Evolutionary conservation across 2,329 filamentous ascomycete genomes (phyloP).

Genomic region (Ceratocystis colombiana): DNA sequence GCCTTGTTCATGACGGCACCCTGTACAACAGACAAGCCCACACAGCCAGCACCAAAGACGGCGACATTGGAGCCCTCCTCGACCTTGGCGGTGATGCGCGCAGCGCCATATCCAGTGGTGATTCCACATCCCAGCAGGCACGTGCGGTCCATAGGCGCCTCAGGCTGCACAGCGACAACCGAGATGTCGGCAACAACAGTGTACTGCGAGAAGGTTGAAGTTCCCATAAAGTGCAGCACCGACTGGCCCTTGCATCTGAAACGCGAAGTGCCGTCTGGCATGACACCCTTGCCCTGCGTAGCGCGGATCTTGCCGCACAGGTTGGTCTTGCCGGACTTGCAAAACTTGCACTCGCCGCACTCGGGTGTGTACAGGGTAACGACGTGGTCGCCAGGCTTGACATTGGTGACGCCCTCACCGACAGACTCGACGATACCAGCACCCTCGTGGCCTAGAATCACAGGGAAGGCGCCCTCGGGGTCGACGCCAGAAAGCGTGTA

Average conservation of each 20-base stretch:
- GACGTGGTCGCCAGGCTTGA: conserved; percentile 88
- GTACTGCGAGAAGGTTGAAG: conserved; percentile 97
- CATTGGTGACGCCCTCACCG: conserved; percentile 86
- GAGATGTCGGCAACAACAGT: conserved; percentile 98
- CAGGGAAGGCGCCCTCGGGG: conserved; percentile 86
- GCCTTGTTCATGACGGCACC: conserved; percentile 80
- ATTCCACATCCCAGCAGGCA: conserved; percentile 96
- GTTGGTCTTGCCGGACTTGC: conserved; percentile 98
- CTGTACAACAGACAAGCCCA: conserved; percentile 90
- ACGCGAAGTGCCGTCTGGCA: conserved; percentile 92
- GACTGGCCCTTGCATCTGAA: conserved; percentile 94
- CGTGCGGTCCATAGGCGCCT: conserved; percentile 90
- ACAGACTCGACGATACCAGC: conserved; percentile 88
- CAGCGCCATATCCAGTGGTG: conserved; percentile 95
- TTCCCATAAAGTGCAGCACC: conserved; percentile 97
- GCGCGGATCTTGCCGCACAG: conserved; percentile 97
- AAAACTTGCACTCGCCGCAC: conserved; percentile 98
- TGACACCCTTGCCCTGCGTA: conserved; percentile 88
- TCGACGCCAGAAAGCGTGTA: conserved; percentile 95
- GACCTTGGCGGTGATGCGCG: conserved; percentile 82
- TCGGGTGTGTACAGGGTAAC: conserved; percentile 89
- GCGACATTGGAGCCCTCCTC: conserved; percentile 84
- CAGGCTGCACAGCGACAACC: conserved; percentile 80
- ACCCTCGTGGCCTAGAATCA: conserved; percentile 82
- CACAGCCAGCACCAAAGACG: conserved; percentile 90